A percentile compares a stretch with the other conserved stretches of the same genome.
Evolutionary conservation across 805 yeast species (phyloP).

Genomic region (Blastobotrys parvus): DNA sequence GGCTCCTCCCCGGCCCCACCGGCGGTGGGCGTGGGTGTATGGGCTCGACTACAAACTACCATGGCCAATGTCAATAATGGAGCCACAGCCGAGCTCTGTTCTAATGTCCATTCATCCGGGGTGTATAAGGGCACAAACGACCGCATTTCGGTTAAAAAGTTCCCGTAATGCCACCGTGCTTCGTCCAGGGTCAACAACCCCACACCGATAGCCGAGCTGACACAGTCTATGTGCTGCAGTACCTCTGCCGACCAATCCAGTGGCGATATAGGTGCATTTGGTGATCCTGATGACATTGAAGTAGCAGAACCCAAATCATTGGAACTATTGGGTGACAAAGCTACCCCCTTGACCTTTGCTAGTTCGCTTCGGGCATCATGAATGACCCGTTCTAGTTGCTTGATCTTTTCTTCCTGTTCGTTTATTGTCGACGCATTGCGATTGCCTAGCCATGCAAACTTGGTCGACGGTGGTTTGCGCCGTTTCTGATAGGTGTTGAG

Average conservation of each 20-base stretch:
- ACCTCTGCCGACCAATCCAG: not conserved
- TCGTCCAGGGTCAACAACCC: not conserved
- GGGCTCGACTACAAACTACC: not conserved
- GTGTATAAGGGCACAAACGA: not conserved
- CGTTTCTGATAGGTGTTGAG: not conserved
- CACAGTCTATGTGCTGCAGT: not conserved
- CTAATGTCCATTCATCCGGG: not conserved
- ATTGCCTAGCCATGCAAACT: not conserved
- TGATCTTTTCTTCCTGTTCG: not conserved
- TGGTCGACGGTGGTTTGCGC: not conserved
- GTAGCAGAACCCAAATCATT: not conserved
- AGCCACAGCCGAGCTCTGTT: not conserved
- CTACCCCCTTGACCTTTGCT: not conserved
- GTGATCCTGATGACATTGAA: no score
- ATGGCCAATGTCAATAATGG: slow-evolving; percentile 1
- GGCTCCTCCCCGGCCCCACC: not conserved
- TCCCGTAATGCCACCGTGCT: not conserved
- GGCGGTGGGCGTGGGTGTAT: no score
- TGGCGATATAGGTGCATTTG: no score
- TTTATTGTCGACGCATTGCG: not conserved
- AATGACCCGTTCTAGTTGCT: not conserved
- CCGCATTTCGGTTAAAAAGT: not conserved
- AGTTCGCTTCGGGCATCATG: not conserved
- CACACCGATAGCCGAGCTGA: not conserved
- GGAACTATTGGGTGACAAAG: not conserved